A percentile compares a stretch with the other conserved stretches of the same genome.
phyloP scores from a whole-genome alignment of 352 stramenopile species.

The Phytophthora cactorum region DNA sequence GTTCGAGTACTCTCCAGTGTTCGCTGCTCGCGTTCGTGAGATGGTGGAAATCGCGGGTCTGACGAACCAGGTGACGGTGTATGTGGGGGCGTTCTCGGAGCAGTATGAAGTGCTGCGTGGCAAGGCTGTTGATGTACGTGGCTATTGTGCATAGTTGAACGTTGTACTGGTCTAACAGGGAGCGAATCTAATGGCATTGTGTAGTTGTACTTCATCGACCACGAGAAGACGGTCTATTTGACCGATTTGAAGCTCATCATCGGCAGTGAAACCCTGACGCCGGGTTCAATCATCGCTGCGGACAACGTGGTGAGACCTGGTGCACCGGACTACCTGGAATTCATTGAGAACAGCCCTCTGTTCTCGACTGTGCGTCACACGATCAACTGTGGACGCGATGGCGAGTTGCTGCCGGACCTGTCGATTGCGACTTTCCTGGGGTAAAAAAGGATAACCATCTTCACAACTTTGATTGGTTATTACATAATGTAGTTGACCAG shows the following conservation, averaged over 20 bases:
- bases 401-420: conserved; percentile 26
- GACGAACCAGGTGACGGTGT: conserved; percentile 54
- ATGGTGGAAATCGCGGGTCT: conserved; percentile 57
- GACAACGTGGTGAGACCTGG: conserved; percentile 58
- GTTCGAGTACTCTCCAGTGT: conserved; percentile 56
- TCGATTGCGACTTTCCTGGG: conserved; percentile 38
- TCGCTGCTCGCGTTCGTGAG: conserved; percentile 46
- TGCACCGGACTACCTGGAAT: conserved; percentile 53
- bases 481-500: too few relatives aligned
- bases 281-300: conserved; percentile 46
- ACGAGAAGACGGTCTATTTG: conserved; percentile 56
- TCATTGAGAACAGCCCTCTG: conserved; percentile 43
- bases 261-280: conserved; percentile 34
- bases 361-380: conserved; percentile 41
- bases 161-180: background rate
- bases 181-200: background rate
- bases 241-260: conserved; percentile 57
- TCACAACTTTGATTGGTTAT: background rate
- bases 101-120: conserved; percentile 39
- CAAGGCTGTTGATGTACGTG: conserved; percentile 54
- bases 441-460: conserved; percentile 5
- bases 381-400: conserved; percentile 12
- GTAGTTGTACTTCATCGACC: conserved; percentile 52
- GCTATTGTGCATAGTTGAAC: background rate
- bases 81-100: conserved; percentile 46